Evolutionary conservation across 192 early-diverging fungal species (phyloP).

Genomic region (Rhizoclosmatium globosum): DNA sequence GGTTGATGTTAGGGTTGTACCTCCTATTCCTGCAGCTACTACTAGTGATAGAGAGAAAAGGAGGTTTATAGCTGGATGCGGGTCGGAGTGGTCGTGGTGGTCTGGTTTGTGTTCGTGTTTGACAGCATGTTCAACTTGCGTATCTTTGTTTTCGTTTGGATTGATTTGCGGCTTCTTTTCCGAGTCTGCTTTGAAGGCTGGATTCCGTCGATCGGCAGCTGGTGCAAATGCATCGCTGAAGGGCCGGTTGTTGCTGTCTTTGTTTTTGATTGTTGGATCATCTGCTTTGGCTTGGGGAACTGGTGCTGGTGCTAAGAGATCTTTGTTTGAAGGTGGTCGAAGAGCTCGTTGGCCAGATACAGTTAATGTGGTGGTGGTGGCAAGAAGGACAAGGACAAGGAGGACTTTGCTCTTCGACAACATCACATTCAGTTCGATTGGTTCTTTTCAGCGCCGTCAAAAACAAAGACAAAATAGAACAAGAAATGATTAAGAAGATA

Average conservation of each 20-base stretch:
- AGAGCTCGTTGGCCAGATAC: neutral
- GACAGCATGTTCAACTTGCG: neutral
- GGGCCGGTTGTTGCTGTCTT: neutral
- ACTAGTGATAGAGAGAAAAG: conserved; percentile 29
- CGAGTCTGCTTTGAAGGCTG: neutral
- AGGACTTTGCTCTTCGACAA: too few species aligned
- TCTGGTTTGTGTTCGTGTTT: conserved; percentile 15
- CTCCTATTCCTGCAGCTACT: conserved; percentile 25
- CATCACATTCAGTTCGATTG: too few species aligned
- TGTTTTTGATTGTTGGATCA: neutral
- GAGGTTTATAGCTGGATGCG: conserved; percentile 4
- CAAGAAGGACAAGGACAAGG: neutral
- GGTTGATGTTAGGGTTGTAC: neutral
- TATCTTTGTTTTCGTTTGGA: neutral
- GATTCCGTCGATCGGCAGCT: neutral
- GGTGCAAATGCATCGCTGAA: neutral
- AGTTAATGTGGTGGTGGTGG: neutral
- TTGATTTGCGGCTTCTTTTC: neutral
- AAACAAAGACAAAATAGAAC: too few species aligned
- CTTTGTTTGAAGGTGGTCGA: neutral
- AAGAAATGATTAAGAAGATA: too few species aligned
- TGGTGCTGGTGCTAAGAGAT: neutral
- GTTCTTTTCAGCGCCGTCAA: too few species aligned
- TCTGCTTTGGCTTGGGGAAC: neutral
- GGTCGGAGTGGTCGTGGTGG: neutral